These are phyloP conservation scores for Cnidoscolus chayamansa DNA, from an alignment of 441 rosid species.

Conservation along the genomic window DNA sequence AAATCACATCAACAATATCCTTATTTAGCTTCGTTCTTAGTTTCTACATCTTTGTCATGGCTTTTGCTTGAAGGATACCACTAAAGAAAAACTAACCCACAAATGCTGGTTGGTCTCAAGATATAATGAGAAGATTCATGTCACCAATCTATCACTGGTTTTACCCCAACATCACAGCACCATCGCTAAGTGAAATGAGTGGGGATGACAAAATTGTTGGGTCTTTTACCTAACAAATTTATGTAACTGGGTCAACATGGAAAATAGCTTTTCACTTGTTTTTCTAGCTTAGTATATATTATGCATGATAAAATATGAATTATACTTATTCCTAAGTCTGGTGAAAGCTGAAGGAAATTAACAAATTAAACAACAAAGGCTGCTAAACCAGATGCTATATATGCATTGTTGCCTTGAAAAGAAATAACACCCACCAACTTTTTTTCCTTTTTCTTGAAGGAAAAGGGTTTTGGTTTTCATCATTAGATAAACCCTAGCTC, in stretches of 20 bases:
- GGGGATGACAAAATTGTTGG: not conserved
- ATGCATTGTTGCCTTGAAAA: not conserved
- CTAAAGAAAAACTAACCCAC: too few species aligned
- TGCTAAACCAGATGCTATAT: not conserved
- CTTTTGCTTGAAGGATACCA: too few species aligned
- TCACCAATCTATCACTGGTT: not conserved
- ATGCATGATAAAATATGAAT: too few species aligned
- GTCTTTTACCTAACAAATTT: slow-evolving; percentile 2
- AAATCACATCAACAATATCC: too few species aligned
- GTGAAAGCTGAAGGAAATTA: too few species aligned
- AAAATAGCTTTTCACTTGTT: not conserved
- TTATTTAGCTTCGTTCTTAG: too few species aligned
- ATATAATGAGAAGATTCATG: too few species aligned
- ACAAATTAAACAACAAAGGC: slow-evolving; percentile 2
- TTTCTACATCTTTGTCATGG: too few species aligned
- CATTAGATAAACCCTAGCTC: not conserved
- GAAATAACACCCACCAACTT: not conserved
- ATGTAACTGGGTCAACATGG: not conserved
- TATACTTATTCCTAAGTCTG: too few species aligned
- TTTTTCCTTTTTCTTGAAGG: too few species aligned
- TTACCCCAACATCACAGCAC: slow-evolving; percentile 19
- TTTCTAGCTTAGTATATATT: not conserved
- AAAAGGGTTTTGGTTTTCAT: not conserved
- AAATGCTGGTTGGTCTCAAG: too few species aligned
- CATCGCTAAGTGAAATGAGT: not conserved